These are phyloP conservation scores for Phytophthora nicotianae DNA, from an alignment of 352 stramenopile species.

Conservation along the genomic window DNA sequence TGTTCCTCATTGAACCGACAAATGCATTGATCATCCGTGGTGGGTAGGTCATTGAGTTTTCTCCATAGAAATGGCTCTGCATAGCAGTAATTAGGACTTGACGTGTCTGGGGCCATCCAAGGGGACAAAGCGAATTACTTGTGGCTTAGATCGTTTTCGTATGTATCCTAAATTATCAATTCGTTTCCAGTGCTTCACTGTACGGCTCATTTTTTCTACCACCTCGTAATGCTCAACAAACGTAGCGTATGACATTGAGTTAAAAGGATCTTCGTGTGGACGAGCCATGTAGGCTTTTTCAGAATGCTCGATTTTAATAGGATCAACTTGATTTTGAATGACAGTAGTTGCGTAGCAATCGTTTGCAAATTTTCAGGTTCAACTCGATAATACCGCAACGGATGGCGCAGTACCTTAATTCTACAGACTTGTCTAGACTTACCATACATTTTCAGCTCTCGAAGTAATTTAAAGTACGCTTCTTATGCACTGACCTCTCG, in stretches of 20 bases:
- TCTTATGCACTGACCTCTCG: conserved; percentile 7
- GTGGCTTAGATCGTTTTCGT: conserved; percentile 1
- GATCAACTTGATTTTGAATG: neutral
- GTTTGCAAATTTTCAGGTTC: neutral
- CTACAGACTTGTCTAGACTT: neutral
- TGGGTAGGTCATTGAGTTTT: too few relatives aligned
- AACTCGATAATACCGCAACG: neutral
- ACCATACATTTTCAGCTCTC: neutral
- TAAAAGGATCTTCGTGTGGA: neutral
- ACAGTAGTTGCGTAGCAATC: neutral
- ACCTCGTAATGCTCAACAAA: conserved; percentile 13
- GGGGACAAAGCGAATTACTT: conserved; percentile 3
- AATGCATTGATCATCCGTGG: too few relatives aligned
- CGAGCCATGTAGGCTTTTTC: conserved; percentile 5
- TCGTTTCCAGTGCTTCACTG: neutral
- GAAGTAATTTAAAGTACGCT: conserved; percentile 1
- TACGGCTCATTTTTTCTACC: neutral
- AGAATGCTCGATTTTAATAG: neutral
- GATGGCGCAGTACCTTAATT: neutral
- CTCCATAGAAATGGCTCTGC: too few relatives aligned
- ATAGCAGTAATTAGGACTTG: too few relatives aligned
- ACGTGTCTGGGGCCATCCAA: too few relatives aligned
- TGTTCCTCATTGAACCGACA: too few relatives aligned
- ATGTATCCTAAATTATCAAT: conserved; percentile 1
- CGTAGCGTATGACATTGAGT: neutral